These are phyloP conservation scores for Malbranchea zuffiana DNA, from an alignment of 2,329 filamentous ascomycete species.

Conservation along the genomic window DNA sequence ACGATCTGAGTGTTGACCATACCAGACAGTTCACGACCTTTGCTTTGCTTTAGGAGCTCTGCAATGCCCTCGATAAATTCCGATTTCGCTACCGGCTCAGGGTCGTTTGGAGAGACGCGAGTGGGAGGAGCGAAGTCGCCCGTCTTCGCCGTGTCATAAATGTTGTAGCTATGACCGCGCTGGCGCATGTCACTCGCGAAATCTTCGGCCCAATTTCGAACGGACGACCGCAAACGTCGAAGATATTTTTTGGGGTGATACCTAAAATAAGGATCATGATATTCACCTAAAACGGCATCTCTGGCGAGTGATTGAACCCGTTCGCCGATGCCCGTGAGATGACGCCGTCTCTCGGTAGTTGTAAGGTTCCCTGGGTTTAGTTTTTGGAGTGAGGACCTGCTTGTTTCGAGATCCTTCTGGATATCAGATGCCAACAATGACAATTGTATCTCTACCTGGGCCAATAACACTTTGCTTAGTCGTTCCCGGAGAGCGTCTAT, in stretches of 20 bases:
- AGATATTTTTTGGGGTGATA: conserved; percentile 11
- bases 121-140: conserved; percentile 2
- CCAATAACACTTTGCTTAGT: conserved; percentile 25
- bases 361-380: conserved; percentile 20
- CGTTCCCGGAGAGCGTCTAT: conserved; percentile 23
- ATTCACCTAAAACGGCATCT: conserved; percentile 19
- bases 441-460: conserved; percentile 26
- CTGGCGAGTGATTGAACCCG: conserved; percentile 16
- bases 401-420: conserved; percentile 25
- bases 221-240: conserved; percentile 17
- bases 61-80: conserved; percentile 13
- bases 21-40: conserved; percentile 26
- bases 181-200: conserved; percentile 18
- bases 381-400: conserved; percentile 20
- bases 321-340: conserved; percentile 17
- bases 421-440: conserved; percentile 30
- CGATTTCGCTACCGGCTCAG: conserved; percentile 13
- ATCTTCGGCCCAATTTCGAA: conserved; percentile 17
- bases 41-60: conserved; percentile 13
- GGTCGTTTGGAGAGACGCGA: conserved; percentile 12
- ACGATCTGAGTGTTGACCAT: conserved; percentile 33
- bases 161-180: conserved; percentile 17
- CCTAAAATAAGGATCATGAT: conserved; percentile 19
- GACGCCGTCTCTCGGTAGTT: conserved; percentile 13
- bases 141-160: conserved; percentile 12